Base-by-base conservation (phyloP, 2,329 filamentous ascomycete genomes). In the Uncinocarpus reesii region DNA sequence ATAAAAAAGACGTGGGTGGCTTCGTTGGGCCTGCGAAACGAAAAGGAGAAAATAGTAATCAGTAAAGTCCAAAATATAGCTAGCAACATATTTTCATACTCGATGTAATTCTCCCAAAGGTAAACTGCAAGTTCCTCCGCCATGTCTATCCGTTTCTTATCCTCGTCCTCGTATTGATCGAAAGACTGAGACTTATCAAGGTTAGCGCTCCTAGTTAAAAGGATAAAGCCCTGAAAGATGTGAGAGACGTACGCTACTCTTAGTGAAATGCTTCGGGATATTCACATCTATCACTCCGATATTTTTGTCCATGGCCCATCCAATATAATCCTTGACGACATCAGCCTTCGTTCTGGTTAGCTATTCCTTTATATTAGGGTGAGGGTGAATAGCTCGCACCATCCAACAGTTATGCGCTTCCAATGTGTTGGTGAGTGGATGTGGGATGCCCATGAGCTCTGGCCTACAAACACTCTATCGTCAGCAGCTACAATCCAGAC, bases 71-170 rank as follows among this genome's bases (percentile, higher is more conserved):
- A 26, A 16, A 37, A 15, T 24, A 16, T 13, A 56, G 21, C 7
- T 4, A 28, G 21, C 4, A 10, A 35, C n/a, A 35, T 20, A 21
- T 6, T 6, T 13, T 20, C 71, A 57, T 65, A 79, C 71, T 95
- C 86, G 16, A 98, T 80, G 60, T 95, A 95, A 61, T 98, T 98
- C 58, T 95, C 89, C 92, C 92, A 98, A 11, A 98, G 71, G 60
- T 95, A 96, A 52, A 77, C 80, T 3, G 90, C 79, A 8, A 95
- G 71, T 52, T 90, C 81, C 53, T 84, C 80, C 0, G 74, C 76
- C 47, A 73, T 72, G 20, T 63, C 63, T 52, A 78, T 81, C 63
- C 78, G 77, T 47, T 61, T 67, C 56, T 55, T 67, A 51, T 67
- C 60, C 7, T 68, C 64, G 6, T 73, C 71, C 53, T 83, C 63